phyloP scores from a whole-genome alignment of 2,329 filamentous ascomycete species.

The Fusarium mexicanum region DNA sequence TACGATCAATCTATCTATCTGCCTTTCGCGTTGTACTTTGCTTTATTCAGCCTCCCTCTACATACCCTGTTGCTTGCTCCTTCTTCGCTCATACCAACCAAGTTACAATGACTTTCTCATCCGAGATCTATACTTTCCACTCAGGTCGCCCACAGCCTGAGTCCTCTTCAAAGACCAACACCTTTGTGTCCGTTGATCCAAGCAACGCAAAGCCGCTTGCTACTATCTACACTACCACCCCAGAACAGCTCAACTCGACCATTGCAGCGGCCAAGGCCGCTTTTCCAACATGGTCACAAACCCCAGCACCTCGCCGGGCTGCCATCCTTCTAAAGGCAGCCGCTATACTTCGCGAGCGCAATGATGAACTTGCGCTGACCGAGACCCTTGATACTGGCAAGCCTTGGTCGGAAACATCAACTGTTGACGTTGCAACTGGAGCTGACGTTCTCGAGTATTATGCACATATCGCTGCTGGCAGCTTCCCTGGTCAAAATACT shows the following conservation, averaged over 20 bases:
- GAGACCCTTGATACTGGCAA: constrained; percentile 91
- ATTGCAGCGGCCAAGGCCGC: constrained; percentile 75
- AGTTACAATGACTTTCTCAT: constrained; percentile 48
- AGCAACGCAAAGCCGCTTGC: constrained; percentile 75
- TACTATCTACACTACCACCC: constrained; percentile 75
- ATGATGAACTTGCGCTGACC: constrained; percentile 80
- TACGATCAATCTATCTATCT: background rate
- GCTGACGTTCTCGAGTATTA: constrained; percentile 90
- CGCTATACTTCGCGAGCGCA: constrained; percentile 75
- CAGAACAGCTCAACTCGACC: constrained; percentile 74
- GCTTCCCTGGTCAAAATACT: constrained; percentile 82
- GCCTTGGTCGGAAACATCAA: constrained; percentile 83
- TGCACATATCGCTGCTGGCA: constrained; percentile 80
- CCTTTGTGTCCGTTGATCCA: constrained; percentile 79
- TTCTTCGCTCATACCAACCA: constrained; percentile 7
- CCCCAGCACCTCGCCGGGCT: constrained; percentile 76
- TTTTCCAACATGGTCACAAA: constrained; percentile 80
- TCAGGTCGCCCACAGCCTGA: constrained; percentile 71
- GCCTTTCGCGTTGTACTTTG: background rate
- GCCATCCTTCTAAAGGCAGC: constrained; percentile 83
- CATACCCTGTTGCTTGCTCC: background rate
- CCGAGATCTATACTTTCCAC: constrained; percentile 74
- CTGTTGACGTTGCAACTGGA: constrained; percentile 84
- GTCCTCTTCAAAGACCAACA: constrained; percentile 65
- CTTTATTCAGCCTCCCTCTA: background rate